These are phyloP conservation scores for Acmispon strigosus DNA, from an alignment of 306 rosid species.

Conservation along the genomic window DNA sequence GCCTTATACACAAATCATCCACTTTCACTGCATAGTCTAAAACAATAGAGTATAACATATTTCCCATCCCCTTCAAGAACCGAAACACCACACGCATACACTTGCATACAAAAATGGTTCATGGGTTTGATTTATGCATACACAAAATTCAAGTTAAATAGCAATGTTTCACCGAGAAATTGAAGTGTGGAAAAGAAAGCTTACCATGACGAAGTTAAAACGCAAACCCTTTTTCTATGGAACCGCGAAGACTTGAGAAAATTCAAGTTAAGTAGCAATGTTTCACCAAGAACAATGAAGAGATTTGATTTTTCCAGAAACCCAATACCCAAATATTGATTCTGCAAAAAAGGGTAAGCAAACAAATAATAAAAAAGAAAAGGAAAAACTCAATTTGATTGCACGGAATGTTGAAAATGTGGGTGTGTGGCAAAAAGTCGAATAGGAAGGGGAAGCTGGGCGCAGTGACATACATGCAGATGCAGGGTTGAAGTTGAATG, in stretches of 20 bases:
- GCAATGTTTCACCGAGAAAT: neutral
- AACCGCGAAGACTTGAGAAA: slow-evolving; percentile 5
- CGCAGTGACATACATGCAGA: neutral
- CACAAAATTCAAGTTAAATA: neutral
- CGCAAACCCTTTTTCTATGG: neutral
- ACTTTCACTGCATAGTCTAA: neutral
- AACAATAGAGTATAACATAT: neutral
- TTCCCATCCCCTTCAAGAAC: neutral
- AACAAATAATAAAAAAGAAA: neutral
- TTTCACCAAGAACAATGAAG: neutral
- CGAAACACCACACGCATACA: neutral
- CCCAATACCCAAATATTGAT: neutral
- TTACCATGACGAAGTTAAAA: slow-evolving; percentile 33
- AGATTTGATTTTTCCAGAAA: neutral
- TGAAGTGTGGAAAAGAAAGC: neutral
- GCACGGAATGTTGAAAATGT: neutral
- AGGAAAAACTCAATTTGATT: neutral
- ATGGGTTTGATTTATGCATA: neutral
- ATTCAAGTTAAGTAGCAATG: too few relatives aligned
- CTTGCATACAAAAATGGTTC: neutral
- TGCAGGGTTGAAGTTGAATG: too few relatives aligned
- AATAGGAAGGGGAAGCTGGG: neutral
- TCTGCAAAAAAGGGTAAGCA: neutral
- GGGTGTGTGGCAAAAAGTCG: too few relatives aligned
- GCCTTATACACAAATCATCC: neutral